Base-by-base conservation (phyloP, 2,329 filamentous ascomycete genomes). In the Xylaria digitata region DNA sequence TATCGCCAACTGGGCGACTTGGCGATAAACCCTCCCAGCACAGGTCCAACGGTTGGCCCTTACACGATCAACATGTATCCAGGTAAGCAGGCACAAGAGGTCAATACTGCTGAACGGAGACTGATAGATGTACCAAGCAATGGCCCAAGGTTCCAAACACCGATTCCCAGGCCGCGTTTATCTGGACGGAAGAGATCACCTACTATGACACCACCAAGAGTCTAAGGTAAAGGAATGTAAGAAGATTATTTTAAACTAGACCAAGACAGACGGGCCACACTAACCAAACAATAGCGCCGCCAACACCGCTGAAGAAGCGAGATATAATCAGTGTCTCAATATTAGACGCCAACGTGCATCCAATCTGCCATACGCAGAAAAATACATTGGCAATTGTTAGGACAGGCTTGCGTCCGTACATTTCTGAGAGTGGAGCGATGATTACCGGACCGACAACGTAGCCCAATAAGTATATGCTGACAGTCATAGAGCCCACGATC, bases 301-400 rank as follows among this genome's bases (percentile, higher is more conserved):
- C 84, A 3, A 89, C 75, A 0, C 88, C 89, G 1, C 84, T 84
- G 59, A 87, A 76, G 73, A 87, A 86, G 17, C 85, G 82, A 70
- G 86, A 90, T 2, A 84, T 81, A 42, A 89, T 84, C 61, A 90
- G 81, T 48, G 83, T 78, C 19, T 76, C 75, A 57, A 90, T 80
- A 6, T 76, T 76, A 1, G 85, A 84, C 0, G 87, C 82, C 2
- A 90, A 80, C 1, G 88, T 90, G 66, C 89, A 90, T 0, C 86
- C 89, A 69, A 91, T 83, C 50, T 85, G 86, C 79, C 87, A 90
- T 1, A 85, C 74, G 62, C 87, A 82, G 75, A 90, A 91, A 61
- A 59, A 59, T 1, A 13, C 86, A 79, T 87, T 91, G 69, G 86
- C 85, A 3, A 74, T 75, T 30, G 84, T 82, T 67, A 90, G 83